Evolutionary conservation across 345 rosid genomes (phyloP).

Genomic region (Gossypium rotundifolium): DNA sequence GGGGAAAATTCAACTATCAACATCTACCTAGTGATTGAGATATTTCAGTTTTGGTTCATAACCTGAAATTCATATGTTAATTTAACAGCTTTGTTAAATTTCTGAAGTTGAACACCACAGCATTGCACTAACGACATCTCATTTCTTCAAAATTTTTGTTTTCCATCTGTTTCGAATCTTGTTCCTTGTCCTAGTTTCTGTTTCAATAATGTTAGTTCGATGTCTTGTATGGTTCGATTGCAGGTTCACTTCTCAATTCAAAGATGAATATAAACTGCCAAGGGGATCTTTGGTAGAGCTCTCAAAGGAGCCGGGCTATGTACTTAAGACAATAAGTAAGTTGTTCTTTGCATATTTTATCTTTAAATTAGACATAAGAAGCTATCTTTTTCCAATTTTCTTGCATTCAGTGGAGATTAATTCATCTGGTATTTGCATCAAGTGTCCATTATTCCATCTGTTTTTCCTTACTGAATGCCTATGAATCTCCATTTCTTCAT

Average conservation of each 20-base stretch:
- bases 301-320: conserved; percentile 56
- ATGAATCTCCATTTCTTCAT: background rate
- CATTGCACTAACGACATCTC: background rate
- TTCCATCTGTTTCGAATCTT: background rate
- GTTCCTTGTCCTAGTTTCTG: background rate
- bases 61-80: background rate
- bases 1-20: no score
- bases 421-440: background rate
- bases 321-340: conserved; percentile 67
- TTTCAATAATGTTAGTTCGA: background rate
- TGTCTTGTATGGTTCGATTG: conserved; percentile 9
- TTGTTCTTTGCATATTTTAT: background rate
- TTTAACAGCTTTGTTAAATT: background rate
- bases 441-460: background rate
- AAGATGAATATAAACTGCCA: conserved; percentile 90
- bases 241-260: conserved; percentile 77
- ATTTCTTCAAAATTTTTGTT: background rate
- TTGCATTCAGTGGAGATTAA: background rate
- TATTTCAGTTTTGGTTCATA: background rate
- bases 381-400: background rate
- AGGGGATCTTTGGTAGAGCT: conserved; percentile 64
- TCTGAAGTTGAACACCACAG: background rate
- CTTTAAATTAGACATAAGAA: background rate
- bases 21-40: background rate
- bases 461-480: background rate